These are phyloP conservation scores for Irpex sp. DNA, from an alignment of 1,284 basidiomycete species.

Conservation along the genomic window DNA sequence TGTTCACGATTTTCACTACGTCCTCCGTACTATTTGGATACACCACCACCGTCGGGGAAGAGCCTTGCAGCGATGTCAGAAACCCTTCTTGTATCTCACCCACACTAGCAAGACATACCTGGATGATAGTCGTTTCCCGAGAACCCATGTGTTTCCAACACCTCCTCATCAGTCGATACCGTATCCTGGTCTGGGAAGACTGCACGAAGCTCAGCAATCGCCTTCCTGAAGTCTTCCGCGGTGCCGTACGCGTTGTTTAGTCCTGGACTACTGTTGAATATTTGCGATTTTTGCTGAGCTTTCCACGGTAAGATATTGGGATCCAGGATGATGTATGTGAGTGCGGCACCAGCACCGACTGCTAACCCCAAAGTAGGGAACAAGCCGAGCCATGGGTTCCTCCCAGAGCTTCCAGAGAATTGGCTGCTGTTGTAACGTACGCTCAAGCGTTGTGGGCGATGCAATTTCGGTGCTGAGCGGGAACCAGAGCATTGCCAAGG, in stretches of 20 bases:
- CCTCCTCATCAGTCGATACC: conserved; percentile 56
- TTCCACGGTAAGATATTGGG: neutral
- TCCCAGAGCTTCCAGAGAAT: neutral
- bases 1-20: conserved; percentile 54
- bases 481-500: neutral
- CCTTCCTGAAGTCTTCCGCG: neutral
- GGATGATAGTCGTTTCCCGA: conserved; percentile 57
- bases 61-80: conserved; percentile 40
- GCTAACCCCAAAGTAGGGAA: neutral
- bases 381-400: neutral
- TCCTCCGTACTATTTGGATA: conserved; percentile 50
- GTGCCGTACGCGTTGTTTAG: neutral
- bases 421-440: neutral
- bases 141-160: conserved; percentile 53
- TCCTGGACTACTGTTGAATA: neutral
- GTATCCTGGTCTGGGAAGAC: neutral
- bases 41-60: conserved; percentile 64
- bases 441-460: neutral
- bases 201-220: neutral
- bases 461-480: neutral
- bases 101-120: conserved; percentile 30
- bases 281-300: neutral
- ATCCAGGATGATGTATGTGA: neutral
- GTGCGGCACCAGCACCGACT: neutral
- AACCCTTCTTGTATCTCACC: neutral